Evolutionary conservation across 495 filamentous ascomycete genomes (phyloP), one percentile per base, ranked within the genome.

Genomic region (Hypoxylon cercidicola): DNA sequence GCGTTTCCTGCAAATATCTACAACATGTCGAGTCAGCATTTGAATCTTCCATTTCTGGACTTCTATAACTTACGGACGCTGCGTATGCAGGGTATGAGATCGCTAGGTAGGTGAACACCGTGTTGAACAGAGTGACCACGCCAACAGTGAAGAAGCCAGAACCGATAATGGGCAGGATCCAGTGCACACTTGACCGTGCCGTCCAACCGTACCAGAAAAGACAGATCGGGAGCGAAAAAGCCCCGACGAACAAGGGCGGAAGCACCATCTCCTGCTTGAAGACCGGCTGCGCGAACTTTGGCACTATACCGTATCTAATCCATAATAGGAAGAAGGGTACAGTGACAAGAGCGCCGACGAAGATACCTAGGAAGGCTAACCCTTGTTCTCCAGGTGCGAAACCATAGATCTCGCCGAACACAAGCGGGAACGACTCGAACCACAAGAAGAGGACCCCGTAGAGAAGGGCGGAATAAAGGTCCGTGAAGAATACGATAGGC

Each of bases 391-490:
- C 66, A 19, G 57, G 3, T 15, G 13, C 77, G 66, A 94, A 86
- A 7, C 81, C 82, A 73, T 94, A 90, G 28, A 90, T 84, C 12
- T 84, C 79, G 12, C 79, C 66, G 71, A 93, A 94, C 30, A 93
- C 87, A 13, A 93, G 68, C 16, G 88, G 83, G 67, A 93, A 93
- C 1, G 90, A 90, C 20, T 90, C 90, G 69, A 94, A 93, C 77
- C 93, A 94, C 5, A 93, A 79, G 68, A 93, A 93, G 1, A 93
- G 72, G n/a, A 93, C 85, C 3, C 90, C 91, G 11, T 93, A 79
- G 10, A 93, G 73, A 15, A 93, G 79, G 0, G 88, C 89, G 1
- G 86, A 50, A 60, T 91, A 89, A 11, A 90, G 11, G 60, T 75
- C 57, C 62, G 69, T 71, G 21, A 73, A 47, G 16, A 78, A 66